Evolutionary conservation across 257 asterid genomes (phyloP), one percentile per base, ranked within the genome.

Genomic region (Gentiana macrophylla): DNA sequence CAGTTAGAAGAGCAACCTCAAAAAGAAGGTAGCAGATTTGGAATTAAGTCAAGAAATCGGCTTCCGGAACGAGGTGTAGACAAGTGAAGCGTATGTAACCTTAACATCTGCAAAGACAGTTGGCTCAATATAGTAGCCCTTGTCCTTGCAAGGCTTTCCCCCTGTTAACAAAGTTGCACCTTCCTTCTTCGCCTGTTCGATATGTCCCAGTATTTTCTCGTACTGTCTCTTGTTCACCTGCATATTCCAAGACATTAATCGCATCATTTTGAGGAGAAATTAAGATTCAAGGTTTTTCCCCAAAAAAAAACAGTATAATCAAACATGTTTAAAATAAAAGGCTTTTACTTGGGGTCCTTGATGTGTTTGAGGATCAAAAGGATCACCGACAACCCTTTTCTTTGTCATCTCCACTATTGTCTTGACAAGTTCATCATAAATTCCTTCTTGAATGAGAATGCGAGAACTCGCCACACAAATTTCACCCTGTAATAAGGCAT

Each of bases 391-490:
- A 38, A 79, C 80, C 75, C 83, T 77, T 35, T 66, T 32, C 63
- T 82, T 71, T 35, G 68, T 77, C 65, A 83, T 86, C 72, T 79
- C 90, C 24, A 52, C 71, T 61, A 82, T 61, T 67, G 78, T 84
- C 44, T 12, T 53, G 6, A 75, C 15, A 65, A 88, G 77, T 47
- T 70, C 48, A 13, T 87, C 87, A 53, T 80, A 77, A 51, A 87
- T 80, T 62, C 82, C 89, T 77, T 87, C 89, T 58, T 88, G 96
- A 65, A 88, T 78, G 50, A 82, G 84, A 32, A 84, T 77, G 6
- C 96, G 86, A 36, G 94, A 75, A 51, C 94, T 85, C 45, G 94
- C 90, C 5, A 81, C 83, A 12, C 96, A 88, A 32, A 86, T 52
- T 67, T 88, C 95, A 4, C 96, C 96, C 94, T 86, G 73, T 8